A percentile compares a stretch with the other conserved stretches of the same genome.
Conservation (phyloP, 306 rosid species). For the Fragaria nilgerrensis region DNA sequence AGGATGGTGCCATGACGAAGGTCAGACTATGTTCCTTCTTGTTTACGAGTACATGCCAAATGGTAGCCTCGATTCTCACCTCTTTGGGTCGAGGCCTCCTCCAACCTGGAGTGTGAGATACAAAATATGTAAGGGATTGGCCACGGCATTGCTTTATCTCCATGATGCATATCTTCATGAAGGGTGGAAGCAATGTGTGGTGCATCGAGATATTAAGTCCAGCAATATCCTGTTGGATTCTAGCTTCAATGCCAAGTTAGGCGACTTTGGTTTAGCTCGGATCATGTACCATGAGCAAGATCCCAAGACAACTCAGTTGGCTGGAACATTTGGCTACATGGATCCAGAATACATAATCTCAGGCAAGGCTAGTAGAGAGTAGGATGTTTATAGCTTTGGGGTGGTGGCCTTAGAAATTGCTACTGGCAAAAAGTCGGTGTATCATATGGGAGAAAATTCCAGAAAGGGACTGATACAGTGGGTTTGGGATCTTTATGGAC, state of each 20-base stretch:
- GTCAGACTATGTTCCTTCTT: neutral
- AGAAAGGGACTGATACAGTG: neutral
- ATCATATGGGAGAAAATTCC: neutral
- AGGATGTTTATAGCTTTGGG: neutral
- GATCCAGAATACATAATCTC: neutral
- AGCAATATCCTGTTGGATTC: neutral
- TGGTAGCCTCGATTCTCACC: neutral
- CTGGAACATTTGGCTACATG: neutral
- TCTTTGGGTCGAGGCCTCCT: neutral
- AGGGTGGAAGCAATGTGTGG: neutral
- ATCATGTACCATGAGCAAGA: neutral
- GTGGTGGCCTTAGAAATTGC: neutral
- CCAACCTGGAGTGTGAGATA: neutral
- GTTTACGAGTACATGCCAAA: constrained; percentile 4
- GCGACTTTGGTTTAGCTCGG: neutral
- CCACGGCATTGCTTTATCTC: neutral
- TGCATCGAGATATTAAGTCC: neutral
- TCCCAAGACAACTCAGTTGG: neutral
- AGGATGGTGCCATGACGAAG: neutral
- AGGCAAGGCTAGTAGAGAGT: neutral
- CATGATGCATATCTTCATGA: neutral
- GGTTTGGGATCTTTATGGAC: constrained; percentile 5
- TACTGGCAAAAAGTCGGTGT: neutral
- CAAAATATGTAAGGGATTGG: neutral
- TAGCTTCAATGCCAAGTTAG: neutral